These are phyloP conservation scores for Kondoa malvinella DNA, from an alignment of 768 basidiomycete species.

Conservation along the genomic window DNA sequence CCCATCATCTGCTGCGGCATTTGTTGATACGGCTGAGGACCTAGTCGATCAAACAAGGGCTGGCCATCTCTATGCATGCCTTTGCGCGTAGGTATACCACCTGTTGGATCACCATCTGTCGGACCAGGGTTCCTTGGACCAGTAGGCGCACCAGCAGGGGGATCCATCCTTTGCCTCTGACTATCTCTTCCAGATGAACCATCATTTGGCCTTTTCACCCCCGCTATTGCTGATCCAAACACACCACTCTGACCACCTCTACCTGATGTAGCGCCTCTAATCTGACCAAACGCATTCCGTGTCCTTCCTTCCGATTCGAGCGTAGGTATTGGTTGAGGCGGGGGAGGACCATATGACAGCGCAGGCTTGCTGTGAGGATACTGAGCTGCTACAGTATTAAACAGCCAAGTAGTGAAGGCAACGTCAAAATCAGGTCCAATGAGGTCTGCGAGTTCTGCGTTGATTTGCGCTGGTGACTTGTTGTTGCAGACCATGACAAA, in stretches of 20 bases:
- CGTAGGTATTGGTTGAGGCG: slow-evolving; percentile 7
- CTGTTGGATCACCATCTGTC: slow-evolving; percentile 3
- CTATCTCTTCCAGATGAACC: slow-evolving; percentile 1
- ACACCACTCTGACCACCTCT: slow-evolving; percentile 16
- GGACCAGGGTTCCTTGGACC: slow-evolving; percentile 11
- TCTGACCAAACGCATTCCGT: not conserved
- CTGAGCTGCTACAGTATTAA: slow-evolving; percentile 35
- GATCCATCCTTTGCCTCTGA: slow-evolving; percentile 12
- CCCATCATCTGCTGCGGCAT: not conserved
- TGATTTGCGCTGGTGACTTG: slow-evolving; percentile 69
- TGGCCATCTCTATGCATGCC: slow-evolving; percentile 6
- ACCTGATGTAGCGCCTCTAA: slow-evolving; percentile 6
- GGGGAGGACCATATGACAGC: not conserved
- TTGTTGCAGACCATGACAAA: slow-evolving; percentile 91
- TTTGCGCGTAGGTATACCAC: slow-evolving; percentile 5
- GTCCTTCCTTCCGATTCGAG: slow-evolving; percentile 9
- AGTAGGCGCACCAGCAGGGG: slow-evolving; percentile 7
- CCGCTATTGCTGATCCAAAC: slow-evolving; percentile 23
- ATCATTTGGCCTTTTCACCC: slow-evolving; percentile 24
- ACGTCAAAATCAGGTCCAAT: slow-evolving; percentile 73
- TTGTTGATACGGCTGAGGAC: slow-evolving; percentile 9
- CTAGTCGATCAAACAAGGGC: slow-evolving; percentile 17
- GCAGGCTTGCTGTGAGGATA: slow-evolving; percentile 2
- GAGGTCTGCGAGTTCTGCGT: slow-evolving; percentile 65
- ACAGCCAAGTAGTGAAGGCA: slow-evolving; percentile 77